Conservation (phyloP, 2,329 filamentous ascomycete genomes). For the Fusarium penzigii region DNA sequence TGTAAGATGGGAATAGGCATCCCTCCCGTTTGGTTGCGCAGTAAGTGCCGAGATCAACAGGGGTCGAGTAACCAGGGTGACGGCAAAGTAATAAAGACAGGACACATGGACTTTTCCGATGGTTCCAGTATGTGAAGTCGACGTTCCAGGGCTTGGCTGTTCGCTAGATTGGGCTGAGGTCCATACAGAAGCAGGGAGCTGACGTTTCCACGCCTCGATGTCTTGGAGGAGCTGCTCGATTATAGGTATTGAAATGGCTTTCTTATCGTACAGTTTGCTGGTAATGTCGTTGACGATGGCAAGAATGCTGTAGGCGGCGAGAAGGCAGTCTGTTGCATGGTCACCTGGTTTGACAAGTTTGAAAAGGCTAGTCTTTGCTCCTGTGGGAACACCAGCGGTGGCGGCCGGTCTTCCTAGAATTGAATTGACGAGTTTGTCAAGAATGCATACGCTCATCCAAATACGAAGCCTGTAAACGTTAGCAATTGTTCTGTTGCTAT, state of each 20-base stretch:
- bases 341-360: conserved; percentile 15
- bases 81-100: conserved; percentile 59
- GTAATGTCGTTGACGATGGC: conserved; percentile 47
- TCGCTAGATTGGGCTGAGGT: conserved; percentile 6
- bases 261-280: conserved; percentile 43
- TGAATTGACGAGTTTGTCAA: conserved; percentile 41
- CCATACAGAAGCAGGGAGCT: conserved; percentile 40
- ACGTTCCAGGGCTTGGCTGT: conserved; percentile 2
- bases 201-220: conserved; percentile 47
- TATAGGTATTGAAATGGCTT: conserved; percentile 28
- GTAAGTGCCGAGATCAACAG: conserved; percentile 54
- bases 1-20: conserved; percentile 41
- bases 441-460: conserved; percentile 40
- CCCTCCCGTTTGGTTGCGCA: conserved; percentile 30
- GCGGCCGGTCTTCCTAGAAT: conserved; percentile 41
- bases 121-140: conserved; percentile 32
- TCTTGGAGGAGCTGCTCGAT: conserved; percentile 44
- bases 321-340: conserved; percentile 32
- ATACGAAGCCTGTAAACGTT: conserved; percentile 31
- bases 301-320: conserved; percentile 44
- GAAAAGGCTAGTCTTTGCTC: conserved; percentile 10
- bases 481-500: neutral
- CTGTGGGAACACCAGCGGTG: conserved; percentile 24
- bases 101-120: conserved; percentile 56
- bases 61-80: conserved; percentile 57